Evolutionary conservation across 1,284 basidiomycete species (phyloP).

Genomic region (Ustilago bromivora): DNA sequence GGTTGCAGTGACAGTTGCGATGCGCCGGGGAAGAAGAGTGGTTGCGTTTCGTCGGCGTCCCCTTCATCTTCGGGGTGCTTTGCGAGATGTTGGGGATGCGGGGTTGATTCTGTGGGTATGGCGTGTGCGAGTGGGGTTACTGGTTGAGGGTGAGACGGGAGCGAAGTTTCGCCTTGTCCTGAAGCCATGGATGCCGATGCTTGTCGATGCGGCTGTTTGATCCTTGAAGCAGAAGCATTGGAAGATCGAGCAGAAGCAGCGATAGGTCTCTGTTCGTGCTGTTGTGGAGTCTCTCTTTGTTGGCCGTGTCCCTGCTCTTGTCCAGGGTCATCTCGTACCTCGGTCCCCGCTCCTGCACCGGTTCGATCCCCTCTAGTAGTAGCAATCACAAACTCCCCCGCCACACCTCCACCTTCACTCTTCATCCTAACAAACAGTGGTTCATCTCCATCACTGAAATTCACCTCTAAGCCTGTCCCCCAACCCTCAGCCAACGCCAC

Average conservation of each 20-base stretch:
- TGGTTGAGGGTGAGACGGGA: not conserved
- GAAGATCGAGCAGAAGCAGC: not conserved
- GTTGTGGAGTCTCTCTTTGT: not conserved
- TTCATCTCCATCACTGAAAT: conserved; percentile 54
- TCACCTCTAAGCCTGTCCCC: conserved; percentile 34
- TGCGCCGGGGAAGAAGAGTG: conserved; percentile 43
- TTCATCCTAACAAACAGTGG: conserved; percentile 55
- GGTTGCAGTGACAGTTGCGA: conserved; percentile 22
- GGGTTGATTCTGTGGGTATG: not conserved
- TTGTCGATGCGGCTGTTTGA: not conserved
- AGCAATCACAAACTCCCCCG: conserved; percentile 57
- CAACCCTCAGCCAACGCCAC: conserved; percentile 45
- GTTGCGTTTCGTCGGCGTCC: conserved; percentile 21
- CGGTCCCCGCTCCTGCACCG: not conserved
- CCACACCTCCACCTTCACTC: conserved; percentile 8
- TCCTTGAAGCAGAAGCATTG: not conserved
- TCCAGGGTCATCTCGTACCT: not conserved
- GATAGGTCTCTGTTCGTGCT: not conserved
- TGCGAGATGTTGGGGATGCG: not conserved
- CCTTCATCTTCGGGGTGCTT: not conserved
- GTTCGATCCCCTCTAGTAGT: conserved; percentile 39
- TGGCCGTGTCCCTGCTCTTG: not conserved
- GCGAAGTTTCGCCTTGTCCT: not conserved
- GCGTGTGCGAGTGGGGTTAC: too few species aligned
- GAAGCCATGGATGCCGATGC: not conserved